A percentile compares a stretch with the other conserved stretches of the same genome.
Conservation (phyloP, 805 yeast genomes). For the Torulaspora delbrueckii region DNA sequence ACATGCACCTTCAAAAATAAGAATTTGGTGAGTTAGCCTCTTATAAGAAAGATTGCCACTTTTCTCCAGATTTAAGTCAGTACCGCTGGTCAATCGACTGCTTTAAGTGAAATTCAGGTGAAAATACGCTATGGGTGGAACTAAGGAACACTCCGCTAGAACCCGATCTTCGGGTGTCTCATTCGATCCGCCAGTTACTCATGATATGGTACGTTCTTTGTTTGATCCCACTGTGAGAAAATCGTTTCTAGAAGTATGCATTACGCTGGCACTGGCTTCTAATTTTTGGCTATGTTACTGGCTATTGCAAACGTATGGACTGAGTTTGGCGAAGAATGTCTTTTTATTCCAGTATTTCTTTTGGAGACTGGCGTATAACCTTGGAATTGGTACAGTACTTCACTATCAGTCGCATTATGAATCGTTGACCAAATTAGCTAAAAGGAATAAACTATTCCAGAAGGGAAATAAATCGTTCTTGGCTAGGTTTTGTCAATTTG, state of each 20-base stretch:
- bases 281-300: slow-evolving; percentile 35
- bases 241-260: slow-evolving; percentile 58
- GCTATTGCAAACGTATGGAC: slow-evolving; percentile 21
- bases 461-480: slow-evolving; percentile 25
- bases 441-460: slow-evolving; percentile 42
- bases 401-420: slow-evolving; percentile 60
- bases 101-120: background rate
- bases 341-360: slow-evolving; percentile 57
- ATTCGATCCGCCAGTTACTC: slow-evolving; percentile 48
- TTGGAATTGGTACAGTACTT: slow-evolving; percentile 71
- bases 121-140: background rate
- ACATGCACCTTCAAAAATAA: background rate
- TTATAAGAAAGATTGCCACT: background rate
- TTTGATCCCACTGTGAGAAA: slow-evolving; percentile 72
- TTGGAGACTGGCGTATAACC: slow-evolving; percentile 73
- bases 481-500: slow-evolving; percentile 43
- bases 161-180: slow-evolving; percentile 32
- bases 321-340: slow-evolving; percentile 25
- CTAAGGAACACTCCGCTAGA: slow-evolving; percentile 15
- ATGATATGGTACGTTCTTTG: slow-evolving; percentile 77
- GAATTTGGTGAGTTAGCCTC: background rate
- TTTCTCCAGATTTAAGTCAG: background rate
- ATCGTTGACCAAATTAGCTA: slow-evolving; percentile 50
- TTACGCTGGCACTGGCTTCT: slow-evolving; percentile 42
- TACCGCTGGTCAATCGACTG: background rate